Evolutionary conservation across 768 basidiomycete species (phyloP).

Genomic region (Cystofilobasidium bisporidii): DNA sequence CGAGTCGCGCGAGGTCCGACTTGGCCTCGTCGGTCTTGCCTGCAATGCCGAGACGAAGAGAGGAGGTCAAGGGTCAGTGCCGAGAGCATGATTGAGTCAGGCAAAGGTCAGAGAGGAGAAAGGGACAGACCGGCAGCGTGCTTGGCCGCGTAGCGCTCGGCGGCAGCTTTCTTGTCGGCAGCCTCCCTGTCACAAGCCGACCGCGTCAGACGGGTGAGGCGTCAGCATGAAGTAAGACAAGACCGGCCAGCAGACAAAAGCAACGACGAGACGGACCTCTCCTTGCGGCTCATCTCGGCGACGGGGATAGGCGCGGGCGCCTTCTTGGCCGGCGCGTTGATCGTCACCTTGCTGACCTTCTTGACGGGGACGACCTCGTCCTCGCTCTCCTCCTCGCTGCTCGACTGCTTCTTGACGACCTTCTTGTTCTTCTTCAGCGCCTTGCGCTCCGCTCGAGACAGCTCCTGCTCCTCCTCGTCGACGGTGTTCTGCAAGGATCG

Average conservation of each 20-base stretch:
- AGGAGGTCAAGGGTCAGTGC: slow-evolving; percentile 48
- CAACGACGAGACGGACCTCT: slow-evolving; percentile 33
- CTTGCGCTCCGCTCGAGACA: slow-evolving; percentile 61
- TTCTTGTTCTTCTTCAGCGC: slow-evolving; percentile 72
- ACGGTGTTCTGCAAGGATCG: slow-evolving; percentile 37
- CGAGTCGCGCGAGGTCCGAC: slow-evolving; percentile 72
- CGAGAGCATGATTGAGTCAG: not conserved
- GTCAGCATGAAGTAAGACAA: too few species aligned
- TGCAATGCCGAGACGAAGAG: slow-evolving; percentile 40
- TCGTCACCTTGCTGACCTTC: slow-evolving; percentile 46
- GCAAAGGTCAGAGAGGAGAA: not conserved
- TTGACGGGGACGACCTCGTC: slow-evolving; percentile 70
- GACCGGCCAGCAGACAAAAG: slow-evolving; percentile 48
- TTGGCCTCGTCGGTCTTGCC: slow-evolving; percentile 90
- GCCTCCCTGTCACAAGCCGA: slow-evolving; percentile 79
- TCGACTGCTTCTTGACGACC: slow-evolving; percentile 39
- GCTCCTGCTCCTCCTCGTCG: slow-evolving; percentile 43
- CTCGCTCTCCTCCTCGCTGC: slow-evolving; percentile 46
- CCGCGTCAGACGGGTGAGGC: too few species aligned
- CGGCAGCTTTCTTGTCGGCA: slow-evolving; percentile 83
- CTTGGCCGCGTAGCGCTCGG: slow-evolving; percentile 84
- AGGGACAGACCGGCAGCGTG: slow-evolving; percentile 38
- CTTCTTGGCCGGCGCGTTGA: slow-evolving; percentile 44
- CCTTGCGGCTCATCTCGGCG: slow-evolving; percentile 33
- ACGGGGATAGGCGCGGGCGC: slow-evolving; percentile 11